Conservation (phyloP, 768 basidiomycete genomes). For the Pulveroboletus ravenelii region DNA sequence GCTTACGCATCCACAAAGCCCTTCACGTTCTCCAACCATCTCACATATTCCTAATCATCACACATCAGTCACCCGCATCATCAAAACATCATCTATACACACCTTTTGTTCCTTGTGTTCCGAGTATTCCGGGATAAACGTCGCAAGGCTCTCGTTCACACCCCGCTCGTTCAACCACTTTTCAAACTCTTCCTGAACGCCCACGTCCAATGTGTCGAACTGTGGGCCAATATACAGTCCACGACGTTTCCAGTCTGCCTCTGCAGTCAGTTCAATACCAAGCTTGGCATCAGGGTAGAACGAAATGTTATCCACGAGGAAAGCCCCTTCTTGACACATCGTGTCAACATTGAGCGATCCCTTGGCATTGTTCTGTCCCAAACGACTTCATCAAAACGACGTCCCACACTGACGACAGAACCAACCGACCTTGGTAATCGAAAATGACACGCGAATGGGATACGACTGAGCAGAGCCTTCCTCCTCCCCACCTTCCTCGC, state of each 20-base stretch:
- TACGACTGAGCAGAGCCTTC: constrained; percentile 39
- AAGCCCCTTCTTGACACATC: constrained; percentile 71
- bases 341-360: constrained; percentile 80
- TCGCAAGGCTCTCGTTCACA: constrained; percentile 73
- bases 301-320: constrained; percentile 86
- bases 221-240: constrained; percentile 91
- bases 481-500: constrained; percentile 31
- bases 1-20: constrained; percentile 59
- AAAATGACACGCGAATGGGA: constrained; percentile 75
- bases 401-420: background rate
- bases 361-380: constrained; percentile 39
- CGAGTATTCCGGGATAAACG: constrained; percentile 86
- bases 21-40: constrained; percentile 83
- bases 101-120: constrained; percentile 94
- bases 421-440: constrained; percentile 71
- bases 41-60: constrained; percentile 74
- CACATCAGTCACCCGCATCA: constrained; percentile 3
- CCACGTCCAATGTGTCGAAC: constrained; percentile 86
- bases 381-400: background rate
- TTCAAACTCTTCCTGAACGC: constrained; percentile 89
- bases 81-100: constrained; percentile 5
- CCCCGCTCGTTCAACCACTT: constrained; percentile 87
- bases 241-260: constrained; percentile 91
- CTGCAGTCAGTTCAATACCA: constrained; percentile 74
- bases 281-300: constrained; percentile 72